phyloP scores from a whole-genome alignment of 768 basidiomycete species.

The Lentinula detonsa region DNA sequence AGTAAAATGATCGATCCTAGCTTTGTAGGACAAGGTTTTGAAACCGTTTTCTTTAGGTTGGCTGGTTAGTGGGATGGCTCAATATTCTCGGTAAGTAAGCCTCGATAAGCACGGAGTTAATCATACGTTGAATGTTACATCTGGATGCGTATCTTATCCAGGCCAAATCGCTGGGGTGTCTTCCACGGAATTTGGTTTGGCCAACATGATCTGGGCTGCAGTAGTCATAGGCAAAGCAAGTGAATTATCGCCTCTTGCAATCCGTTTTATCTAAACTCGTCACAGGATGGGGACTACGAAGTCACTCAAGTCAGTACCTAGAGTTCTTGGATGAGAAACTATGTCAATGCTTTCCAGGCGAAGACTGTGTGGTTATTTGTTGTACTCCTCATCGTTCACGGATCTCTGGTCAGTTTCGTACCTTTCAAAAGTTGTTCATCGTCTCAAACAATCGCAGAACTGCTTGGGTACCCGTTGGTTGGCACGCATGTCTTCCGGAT shows the following conservation, averaged over 20 bases:
- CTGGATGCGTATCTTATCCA: slow-evolving; percentile 15
- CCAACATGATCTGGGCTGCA: slow-evolving; percentile 78
- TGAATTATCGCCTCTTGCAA: slow-evolving; percentile 4
- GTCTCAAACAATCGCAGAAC: slow-evolving; percentile 32
- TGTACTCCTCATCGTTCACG: slow-evolving; percentile 74
- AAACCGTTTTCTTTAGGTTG: slow-evolving; percentile 34
- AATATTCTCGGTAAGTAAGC: slow-evolving; percentile 59
- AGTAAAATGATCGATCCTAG: slow-evolving; percentile 23
- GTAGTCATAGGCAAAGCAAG: slow-evolving; percentile 51
- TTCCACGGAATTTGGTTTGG: slow-evolving; percentile 79
- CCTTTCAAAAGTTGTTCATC: background rate
- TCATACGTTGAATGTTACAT: background rate
- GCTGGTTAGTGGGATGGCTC: slow-evolving; percentile 80
- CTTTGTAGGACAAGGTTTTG: background rate
- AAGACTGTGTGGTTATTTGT: slow-evolving; percentile 76
- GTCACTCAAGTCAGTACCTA: slow-evolving; percentile 39
- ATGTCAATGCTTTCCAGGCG: slow-evolving; percentile 27
- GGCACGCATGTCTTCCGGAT: slow-evolving; percentile 65
- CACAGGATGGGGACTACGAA: slow-evolving; percentile 48
- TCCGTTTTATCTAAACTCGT: background rate
- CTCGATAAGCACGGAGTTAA: background rate
- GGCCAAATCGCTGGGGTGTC: slow-evolving; percentile 83
- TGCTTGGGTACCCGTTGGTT: slow-evolving; percentile 71
- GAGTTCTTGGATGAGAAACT: background rate
- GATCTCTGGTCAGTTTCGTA: slow-evolving; percentile 44